Percentiles rank a stretch among this genome's conserved stretches.
Conservation (phyloP, 2,329 filamentous ascomycete genomes). For the Ploettnerulaceae sp. region DNA sequence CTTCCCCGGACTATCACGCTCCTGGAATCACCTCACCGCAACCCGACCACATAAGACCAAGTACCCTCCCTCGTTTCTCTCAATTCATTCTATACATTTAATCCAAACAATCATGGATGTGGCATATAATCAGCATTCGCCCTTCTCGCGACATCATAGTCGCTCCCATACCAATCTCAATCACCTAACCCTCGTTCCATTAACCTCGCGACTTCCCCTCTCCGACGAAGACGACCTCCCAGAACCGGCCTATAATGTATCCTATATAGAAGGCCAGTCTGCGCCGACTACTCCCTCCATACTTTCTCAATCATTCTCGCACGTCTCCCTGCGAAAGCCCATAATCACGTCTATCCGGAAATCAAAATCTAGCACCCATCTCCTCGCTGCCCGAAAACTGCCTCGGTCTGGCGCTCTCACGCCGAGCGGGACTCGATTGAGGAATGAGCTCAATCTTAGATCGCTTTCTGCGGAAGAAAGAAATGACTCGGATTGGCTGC, state of each 20-base stretch:
- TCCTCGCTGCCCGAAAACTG: constrained; percentile 34
- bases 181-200: constrained; percentile 57
- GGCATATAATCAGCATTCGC: constrained; percentile 56
- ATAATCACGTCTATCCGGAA: constrained; percentile 41
- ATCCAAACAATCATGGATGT: constrained; percentile 46
- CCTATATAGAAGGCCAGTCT: constrained; percentile 58
- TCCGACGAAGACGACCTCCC: constrained; percentile 46
- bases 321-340: constrained; percentile 41
- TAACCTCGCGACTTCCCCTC: constrained; percentile 57
- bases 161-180: constrained; percentile 55
- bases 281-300: constrained; percentile 61
- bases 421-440: constrained; percentile 22
- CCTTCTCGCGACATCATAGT: constrained; percentile 52
- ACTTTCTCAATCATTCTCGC: constrained; percentile 52
- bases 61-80: neutral
- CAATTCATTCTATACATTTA: neutral
- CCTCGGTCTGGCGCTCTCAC: constrained; percentile 28
- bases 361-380: constrained; percentile 59
- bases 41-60: neutral
- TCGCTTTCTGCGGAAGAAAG: constrained; percentile 34
- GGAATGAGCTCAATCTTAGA: constrained; percentile 24
- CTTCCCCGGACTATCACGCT: constrained; percentile 23
- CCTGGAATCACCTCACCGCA: constrained; percentile 1
- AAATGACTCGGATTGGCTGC: constrained; percentile 59
- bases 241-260: constrained; percentile 38